Evolutionary conservation across 163 green algal genomes (phyloP), one percentile per base, ranked within the genome.

Genomic region (Prototheca cutis): DNA sequence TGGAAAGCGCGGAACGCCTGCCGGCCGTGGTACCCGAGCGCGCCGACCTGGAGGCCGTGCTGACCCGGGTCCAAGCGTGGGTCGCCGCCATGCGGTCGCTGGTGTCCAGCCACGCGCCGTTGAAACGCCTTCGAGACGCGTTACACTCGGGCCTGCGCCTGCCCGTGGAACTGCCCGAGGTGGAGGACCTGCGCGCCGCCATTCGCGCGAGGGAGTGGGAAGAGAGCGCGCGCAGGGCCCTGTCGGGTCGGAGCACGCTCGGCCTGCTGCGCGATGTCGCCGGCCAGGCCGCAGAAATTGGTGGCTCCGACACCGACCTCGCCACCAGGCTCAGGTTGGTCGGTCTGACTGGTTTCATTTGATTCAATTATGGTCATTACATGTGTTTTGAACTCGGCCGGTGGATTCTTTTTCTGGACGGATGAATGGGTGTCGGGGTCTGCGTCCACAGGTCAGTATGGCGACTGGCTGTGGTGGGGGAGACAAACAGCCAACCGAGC

Each of bases 191-290:
- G 57, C 51, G 61, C 7, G 2, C 3, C 24, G 56, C 71, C 21
- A 75, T 80, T 31, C 48, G 64, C 40, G 52, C 63, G 48, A 55
- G 63, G 6, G 73, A 81, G 62, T 81, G 73, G 73, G 70, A 81
- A 65, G 73, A 81, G 6, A 17, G n/a, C 3, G 66, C 66, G 19
- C 54, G 52, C 27, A 67, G 70, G 53, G 57, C 55, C 18, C 25
- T 57, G 21, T 27, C 32, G 42, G 23, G n/a, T 5, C 56, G 70
- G 25, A 40, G 19, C 52, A 67, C 55, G 8, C 53, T 77, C 48
- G 2, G 6, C 0, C 30, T n/a, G 7, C 54, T 79, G 47, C 15
- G 31, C 4, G 72, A 79, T 48, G 32, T 62, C 33, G 40, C 67
- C 4, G 39, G 42, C 21, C 40, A 45, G 5, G 67, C 67, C 0